These are phyloP conservation scores for Nicotiana attenuata DNA, from an alignment of 257 asterid genomes.

Conservation along the genomic window DNA sequence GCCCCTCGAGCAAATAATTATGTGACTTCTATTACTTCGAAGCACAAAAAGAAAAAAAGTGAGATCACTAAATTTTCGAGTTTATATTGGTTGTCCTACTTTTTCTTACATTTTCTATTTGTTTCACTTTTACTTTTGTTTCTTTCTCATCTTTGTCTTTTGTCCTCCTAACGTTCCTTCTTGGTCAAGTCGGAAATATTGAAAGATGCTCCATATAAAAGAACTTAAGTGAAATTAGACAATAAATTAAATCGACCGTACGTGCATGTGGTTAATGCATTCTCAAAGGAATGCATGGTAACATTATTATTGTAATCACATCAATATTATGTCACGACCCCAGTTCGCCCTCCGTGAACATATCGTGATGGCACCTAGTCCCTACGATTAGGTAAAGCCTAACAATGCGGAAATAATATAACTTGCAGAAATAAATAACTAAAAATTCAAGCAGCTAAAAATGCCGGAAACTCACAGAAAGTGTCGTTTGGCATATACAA, in stretches of 20 bases:
- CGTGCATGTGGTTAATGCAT: neutral
- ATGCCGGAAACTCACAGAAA: too few relatives aligned
- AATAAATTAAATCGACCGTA: neutral
- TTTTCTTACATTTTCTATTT: neutral
- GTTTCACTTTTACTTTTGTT: neutral
- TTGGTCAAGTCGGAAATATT: neutral
- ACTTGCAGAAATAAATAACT: too few relatives aligned
- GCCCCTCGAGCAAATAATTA: neutral
- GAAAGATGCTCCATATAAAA: neutral
- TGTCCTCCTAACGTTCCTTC: neutral
- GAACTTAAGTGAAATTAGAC: neutral
- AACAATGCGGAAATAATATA: too few relatives aligned
- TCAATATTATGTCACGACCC: too few relatives aligned
- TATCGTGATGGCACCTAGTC: too few relatives aligned
- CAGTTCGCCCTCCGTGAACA: too few relatives aligned
- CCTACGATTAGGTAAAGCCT: too few relatives aligned
- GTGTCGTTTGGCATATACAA: too few relatives aligned
- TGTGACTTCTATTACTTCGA: neutral
- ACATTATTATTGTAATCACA: too few relatives aligned
- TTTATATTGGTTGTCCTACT: neutral
- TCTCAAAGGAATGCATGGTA: neutral
- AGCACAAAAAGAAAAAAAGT: neutral
- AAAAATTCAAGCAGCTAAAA: too few relatives aligned
- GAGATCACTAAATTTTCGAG: neutral
- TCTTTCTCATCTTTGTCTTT: neutral